Conservation (phyloP, 345 rosid species). For the Sonneratia alba region DNA sequence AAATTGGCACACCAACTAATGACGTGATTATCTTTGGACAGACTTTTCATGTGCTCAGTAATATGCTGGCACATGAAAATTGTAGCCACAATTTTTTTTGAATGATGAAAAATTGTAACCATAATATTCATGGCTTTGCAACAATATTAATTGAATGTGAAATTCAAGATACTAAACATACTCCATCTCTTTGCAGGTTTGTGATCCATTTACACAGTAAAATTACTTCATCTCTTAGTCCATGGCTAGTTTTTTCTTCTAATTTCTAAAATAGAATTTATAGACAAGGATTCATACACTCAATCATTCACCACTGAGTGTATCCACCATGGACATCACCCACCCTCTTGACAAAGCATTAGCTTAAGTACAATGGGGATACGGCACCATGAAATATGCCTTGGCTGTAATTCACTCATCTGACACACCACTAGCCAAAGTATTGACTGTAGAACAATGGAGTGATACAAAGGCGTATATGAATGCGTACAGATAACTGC, state of each 20-base stretch:
- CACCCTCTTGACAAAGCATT: no score
- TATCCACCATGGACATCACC: no score
- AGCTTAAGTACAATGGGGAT: no score
- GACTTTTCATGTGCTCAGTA: not conserved
- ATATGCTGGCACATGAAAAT: not conserved
- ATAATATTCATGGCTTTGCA: not conserved
- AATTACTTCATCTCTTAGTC: not conserved
- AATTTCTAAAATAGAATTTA: not conserved
- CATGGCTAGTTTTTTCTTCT: not conserved
- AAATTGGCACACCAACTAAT: not conserved
- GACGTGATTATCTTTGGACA: not conserved
- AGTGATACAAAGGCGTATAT: no score
- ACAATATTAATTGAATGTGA: not conserved
- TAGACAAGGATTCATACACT: not conserved
- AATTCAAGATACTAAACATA: not conserved
- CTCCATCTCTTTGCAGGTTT: no score
- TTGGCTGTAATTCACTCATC: no score
- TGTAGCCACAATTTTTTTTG: not conserved
- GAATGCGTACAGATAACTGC: no score
- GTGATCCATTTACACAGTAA: no score
- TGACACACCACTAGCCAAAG: no score
- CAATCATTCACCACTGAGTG: not conserved
- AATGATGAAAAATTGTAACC: not conserved
- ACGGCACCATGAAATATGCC: no score
- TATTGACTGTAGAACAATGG: no score